phyloP scores from a whole-genome alignment of 2,329 filamentous ascomycete species.

The Trichoderma sp. region DNA sequence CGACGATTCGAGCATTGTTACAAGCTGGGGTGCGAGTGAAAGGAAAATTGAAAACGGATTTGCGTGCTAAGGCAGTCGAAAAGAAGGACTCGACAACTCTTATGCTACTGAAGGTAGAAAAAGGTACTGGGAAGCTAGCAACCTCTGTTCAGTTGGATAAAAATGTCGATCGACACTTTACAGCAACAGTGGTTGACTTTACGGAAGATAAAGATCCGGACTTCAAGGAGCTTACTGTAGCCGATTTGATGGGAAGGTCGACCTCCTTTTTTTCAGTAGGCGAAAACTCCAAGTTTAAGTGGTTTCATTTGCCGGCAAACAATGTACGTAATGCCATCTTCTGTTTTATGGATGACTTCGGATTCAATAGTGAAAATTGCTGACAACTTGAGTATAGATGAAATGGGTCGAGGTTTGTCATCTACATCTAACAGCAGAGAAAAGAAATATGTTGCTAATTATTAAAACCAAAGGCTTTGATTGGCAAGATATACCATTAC shows the following conservation, averaged over 20 bases:
- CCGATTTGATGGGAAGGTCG: accelerated
- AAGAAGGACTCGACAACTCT: not conserved
- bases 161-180: not conserved
- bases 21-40: not conserved
- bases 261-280: not conserved
- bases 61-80: too few species aligned
- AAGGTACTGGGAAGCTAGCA: not conserved
- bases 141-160: accelerated
- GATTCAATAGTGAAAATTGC: not conserved
- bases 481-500: not conserved
- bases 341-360: too few species aligned
- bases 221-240: not conserved
- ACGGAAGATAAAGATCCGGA: not conserved
- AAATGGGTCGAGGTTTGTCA: not conserved
- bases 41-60: not conserved
- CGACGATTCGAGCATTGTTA: not conserved
- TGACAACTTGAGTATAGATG: not conserved
- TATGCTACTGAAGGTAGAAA: not conserved
- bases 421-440: too few species aligned
- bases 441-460: too few species aligned
- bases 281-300: not conserved
- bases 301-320: not conserved
- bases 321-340: not conserved
- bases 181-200: not conserved
- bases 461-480: too few species aligned